Evolutionary conservation across 306 rosid species (phyloP).

Genomic region (Prunus mira): DNA sequence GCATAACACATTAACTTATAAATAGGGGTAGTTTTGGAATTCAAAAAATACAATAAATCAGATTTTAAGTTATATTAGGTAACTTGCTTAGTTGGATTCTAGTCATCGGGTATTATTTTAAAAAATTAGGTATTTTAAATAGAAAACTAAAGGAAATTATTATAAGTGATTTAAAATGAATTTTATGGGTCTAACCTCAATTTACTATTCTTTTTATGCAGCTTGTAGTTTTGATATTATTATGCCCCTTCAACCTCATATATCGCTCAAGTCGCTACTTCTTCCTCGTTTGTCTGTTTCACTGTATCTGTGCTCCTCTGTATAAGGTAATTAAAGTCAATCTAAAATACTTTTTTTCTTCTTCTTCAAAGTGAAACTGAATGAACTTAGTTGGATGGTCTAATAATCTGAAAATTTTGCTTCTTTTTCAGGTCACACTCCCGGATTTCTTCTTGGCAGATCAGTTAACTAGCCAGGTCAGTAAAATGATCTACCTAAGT

Average conservation of each 20-base stretch:
- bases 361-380: neutral
- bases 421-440: slow-evolving; percentile 50
- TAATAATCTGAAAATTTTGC: neutral
- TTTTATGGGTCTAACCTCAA: too few species aligned
- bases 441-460: slow-evolving; percentile 76
- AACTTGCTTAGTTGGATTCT: too few species aligned
- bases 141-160: too few species aligned
- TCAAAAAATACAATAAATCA: too few species aligned
- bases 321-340: slow-evolving; percentile 45
- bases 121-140: too few species aligned
- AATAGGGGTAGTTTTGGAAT: too few species aligned
- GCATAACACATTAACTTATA: too few species aligned
- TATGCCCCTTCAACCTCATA: slow-evolving; percentile 62
- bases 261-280: slow-evolving; percentile 60
- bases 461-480: slow-evolving; percentile 74
- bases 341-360: neutral
- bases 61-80: too few species aligned
- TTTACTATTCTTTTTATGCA: slow-evolving; percentile 20
- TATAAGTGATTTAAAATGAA: too few species aligned
- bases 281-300: slow-evolving; percentile 50
- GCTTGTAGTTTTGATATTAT: slow-evolving; percentile 31
- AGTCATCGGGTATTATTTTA: too few species aligned
- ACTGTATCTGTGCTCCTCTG: slow-evolving; percentile 53
- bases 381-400: neutral
- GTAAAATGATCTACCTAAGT: neutral